A percentile compares a stretch with the other conserved stretches of the same genome.
These are phyloP conservation scores for Silene uniflora DNA, from an alignment of 148 eudicot genomes.

Conservation along the genomic window DNA sequence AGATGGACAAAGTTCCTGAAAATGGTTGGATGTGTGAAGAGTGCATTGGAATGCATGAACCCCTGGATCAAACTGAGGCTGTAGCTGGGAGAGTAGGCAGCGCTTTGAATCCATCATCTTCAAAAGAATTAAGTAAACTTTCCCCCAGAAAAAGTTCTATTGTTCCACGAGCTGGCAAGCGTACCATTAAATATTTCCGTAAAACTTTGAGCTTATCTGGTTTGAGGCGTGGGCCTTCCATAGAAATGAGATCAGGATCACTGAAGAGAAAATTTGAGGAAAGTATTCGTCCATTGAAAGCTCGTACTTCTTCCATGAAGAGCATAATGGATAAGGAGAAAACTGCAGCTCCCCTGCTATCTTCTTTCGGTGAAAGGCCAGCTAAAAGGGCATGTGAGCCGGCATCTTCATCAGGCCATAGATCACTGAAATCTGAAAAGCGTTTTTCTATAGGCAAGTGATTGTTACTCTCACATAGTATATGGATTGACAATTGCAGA, in stretches of 20 bases:
- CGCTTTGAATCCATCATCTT: conserved; percentile 20
- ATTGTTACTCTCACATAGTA: conserved; percentile 10
- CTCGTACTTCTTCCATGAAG: conserved; percentile 19
- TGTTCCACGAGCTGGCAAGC: conserved; percentile 18
- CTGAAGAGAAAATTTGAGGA: conserved; percentile 29
- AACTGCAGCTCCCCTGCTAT: conserved; percentile 11
- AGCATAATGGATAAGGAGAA: conserved; percentile 18
- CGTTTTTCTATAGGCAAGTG: conserved; percentile 29
- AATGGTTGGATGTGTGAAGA: conserved; percentile 50
- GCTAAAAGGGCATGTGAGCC: conserved; percentile 13
- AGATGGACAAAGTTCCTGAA: conserved; percentile 38
- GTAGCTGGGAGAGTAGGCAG: conserved; percentile 14
- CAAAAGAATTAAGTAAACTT: conserved; percentile 11
- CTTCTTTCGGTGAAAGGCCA: conserved; percentile 22
- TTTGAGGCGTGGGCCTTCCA: conserved; percentile 27
- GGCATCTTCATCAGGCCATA: conserved; percentile 18
- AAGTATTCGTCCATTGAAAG: conserved; percentile 11
- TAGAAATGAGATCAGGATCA: conserved; percentile 11
- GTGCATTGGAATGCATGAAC: conserved; percentile 28
- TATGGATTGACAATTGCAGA: conserved; percentile 18
- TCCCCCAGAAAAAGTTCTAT: conserved; percentile 1
- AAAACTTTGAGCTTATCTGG: conserved; percentile 21
- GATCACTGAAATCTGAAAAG: conserved; percentile 21
- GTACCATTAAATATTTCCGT: conserved; percentile 14
- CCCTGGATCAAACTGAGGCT: conserved; percentile 11